These are phyloP conservation scores for Thelonectria discophora DNA, from an alignment of 2,329 filamentous ascomycete species.

Conservation along the genomic window DNA sequence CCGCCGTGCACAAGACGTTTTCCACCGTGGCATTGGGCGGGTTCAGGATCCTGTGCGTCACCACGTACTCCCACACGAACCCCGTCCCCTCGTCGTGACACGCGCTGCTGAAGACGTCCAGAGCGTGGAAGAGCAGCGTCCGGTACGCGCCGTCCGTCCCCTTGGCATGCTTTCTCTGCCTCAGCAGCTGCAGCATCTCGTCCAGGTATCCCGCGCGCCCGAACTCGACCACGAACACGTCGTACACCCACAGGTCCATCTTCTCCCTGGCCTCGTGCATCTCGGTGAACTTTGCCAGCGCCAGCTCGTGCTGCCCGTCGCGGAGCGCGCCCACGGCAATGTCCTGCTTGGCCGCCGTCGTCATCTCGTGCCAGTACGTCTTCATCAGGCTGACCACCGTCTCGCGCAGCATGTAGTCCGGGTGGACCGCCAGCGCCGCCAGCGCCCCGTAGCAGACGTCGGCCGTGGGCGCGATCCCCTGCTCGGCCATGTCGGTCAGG, in stretches of 20 bases:
- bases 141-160: conserved; percentile 51
- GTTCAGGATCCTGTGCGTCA: conserved; percentile 54
- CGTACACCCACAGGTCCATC: conserved; percentile 78
- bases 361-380: conserved; percentile 66
- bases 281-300: conserved; percentile 73
- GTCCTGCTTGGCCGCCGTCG: conserved; percentile 70
- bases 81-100: conserved; percentile 71
- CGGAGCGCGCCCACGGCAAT: conserved; percentile 79
- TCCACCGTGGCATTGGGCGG: conserved; percentile 69
- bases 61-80: conserved; percentile 76
- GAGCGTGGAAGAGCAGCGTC: conserved; percentile 73
- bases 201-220: conserved; percentile 78
- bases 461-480: conserved; percentile 69
- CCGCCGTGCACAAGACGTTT: conserved; percentile 76
- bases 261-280: conserved; percentile 66
- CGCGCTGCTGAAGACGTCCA: conserved; percentile 76
- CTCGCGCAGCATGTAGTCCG: conserved; percentile 80
- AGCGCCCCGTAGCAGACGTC: conserved; percentile 77
- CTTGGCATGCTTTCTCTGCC: conserved; percentile 56
- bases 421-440: conserved; percentile 80
- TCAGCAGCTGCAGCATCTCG: conserved; percentile 76
- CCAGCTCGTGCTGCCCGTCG: conserved; percentile 84
- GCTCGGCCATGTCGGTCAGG: conserved; percentile 75
- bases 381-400: conserved; percentile 79
- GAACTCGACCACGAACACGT: conserved; percentile 79